phyloP scores from a whole-genome alignment of 441 rosid genomes.

The Oxalis stricta region DNA sequence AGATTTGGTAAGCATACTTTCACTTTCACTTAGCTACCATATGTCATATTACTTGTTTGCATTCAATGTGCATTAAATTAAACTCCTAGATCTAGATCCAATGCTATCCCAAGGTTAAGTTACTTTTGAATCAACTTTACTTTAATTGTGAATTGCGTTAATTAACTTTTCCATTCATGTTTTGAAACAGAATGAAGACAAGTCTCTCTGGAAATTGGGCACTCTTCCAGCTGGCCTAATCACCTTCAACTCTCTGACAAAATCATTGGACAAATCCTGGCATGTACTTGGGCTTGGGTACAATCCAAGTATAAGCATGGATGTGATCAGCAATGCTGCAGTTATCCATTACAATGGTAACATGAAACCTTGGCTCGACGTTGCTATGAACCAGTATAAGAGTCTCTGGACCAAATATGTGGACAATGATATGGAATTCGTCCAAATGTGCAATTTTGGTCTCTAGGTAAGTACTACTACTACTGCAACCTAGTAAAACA shows the following conservation, averaged over 20 bases:
- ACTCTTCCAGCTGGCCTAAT: conserved; percentile 75
- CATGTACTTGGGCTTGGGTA: conserved; percentile 83
- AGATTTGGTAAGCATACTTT: conserved; percentile 42
- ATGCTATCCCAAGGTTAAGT: no score
- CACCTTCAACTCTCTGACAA: conserved; percentile 68
- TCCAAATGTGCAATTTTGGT: conserved; percentile 88
- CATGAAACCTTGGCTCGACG: conserved; percentile 95
- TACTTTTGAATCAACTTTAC: no score
- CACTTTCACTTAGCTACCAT: neutral
- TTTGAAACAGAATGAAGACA: conserved; percentile 48
- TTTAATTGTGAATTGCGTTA: neutral
- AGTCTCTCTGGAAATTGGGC: conserved; percentile 56
- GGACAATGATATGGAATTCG: conserved; percentile 87
- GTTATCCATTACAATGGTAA: conserved; percentile 86
- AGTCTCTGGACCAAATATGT: conserved; percentile 77
- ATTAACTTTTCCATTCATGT: conserved; percentile 5
- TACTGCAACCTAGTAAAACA: conserved; percentile 10
- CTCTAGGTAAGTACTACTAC: conserved; percentile 23
- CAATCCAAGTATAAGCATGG: conserved; percentile 83
- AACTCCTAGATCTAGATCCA: no score
- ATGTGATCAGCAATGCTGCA: conserved; percentile 65
- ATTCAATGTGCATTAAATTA: no score
- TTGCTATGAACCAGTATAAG: conserved; percentile 77
- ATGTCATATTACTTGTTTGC: neutral
- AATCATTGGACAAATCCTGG: conserved; percentile 80